Evolutionary conservation across 352 stramenopile genomes (phyloP).

Genomic region (Phytophthora gonapodyides): DNA sequence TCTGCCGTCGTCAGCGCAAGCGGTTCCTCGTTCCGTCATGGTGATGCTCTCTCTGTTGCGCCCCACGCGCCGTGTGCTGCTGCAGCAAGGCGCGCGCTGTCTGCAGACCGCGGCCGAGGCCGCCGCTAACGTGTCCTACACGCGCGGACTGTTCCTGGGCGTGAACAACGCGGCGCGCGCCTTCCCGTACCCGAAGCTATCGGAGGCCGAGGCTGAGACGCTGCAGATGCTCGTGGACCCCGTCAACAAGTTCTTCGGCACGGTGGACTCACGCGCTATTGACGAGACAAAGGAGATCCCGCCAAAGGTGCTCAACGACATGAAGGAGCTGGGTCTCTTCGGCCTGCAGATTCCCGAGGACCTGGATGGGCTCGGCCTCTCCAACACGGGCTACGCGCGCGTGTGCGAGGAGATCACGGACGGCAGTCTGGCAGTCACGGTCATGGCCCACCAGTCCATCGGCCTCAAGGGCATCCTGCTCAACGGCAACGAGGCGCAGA

Average conservation of each 20-base stretch:
- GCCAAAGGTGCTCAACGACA: slow-evolving; percentile 65
- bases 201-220: slow-evolving; percentile 75
- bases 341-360: slow-evolving; percentile 86
- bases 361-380: slow-evolving; percentile 74
- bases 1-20: not conserved
- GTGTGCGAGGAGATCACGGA: slow-evolving; percentile 88
- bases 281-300: slow-evolving; percentile 86
- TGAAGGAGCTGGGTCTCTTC: slow-evolving; percentile 88
- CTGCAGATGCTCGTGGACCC: slow-evolving; percentile 87
- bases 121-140: slow-evolving; percentile 74
- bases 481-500: slow-evolving; percentile 83
- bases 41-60: slow-evolving; percentile 56
- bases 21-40: not conserved
- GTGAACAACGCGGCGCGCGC: slow-evolving; percentile 80
- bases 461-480: slow-evolving; percentile 89
- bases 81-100: slow-evolving; percentile 31
- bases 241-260: slow-evolving; percentile 78
- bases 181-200: slow-evolving; percentile 81
- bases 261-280: slow-evolving; percentile 72
- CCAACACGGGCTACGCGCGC: slow-evolving; percentile 85
- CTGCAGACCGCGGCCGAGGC: slow-evolving; percentile 78
- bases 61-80: slow-evolving; percentile 24
- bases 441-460: slow-evolving; percentile 91
- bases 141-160: slow-evolving; percentile 79
- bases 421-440: slow-evolving; percentile 73